These are phyloP conservation scores for Diutina mesorugosa DNA, from an alignment of 1,139 yeast genomes.

Conservation along the genomic window DNA sequence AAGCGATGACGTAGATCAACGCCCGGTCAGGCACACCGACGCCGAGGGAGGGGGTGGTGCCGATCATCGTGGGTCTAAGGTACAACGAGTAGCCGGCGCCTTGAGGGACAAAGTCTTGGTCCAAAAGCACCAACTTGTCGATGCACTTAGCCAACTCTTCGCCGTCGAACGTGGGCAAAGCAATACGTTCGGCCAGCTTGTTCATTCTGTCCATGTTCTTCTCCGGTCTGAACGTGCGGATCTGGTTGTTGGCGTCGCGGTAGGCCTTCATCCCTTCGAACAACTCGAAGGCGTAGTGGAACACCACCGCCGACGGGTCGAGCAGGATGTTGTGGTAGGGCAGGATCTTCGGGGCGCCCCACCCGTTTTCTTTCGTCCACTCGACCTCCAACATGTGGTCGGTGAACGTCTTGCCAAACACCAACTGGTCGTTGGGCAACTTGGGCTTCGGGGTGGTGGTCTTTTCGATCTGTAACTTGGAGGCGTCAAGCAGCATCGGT, in stretches of 20 bases:
- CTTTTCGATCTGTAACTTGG: slow-evolving; percentile 47
- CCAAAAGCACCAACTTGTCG: slow-evolving; percentile 61
- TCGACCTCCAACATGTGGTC: slow-evolving; percentile 84
- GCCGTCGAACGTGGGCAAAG: slow-evolving; percentile 72
- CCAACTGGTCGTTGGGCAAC: slow-evolving; percentile 62
- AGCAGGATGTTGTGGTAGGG: slow-evolving; percentile 68
- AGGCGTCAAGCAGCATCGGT: slow-evolving; percentile 23
- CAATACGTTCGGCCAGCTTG: slow-evolving; percentile 74
- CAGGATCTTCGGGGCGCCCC: slow-evolving; percentile 76
- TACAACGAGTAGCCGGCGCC: slow-evolving; percentile 84
- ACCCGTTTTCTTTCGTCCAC: slow-evolving; percentile 69
- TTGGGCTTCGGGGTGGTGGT: slow-evolving; percentile 50
- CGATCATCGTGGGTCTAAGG: slow-evolving; percentile 89
- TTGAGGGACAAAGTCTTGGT: slow-evolving; percentile 66
- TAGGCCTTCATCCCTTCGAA: slow-evolving; percentile 97
- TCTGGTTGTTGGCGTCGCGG: slow-evolving; percentile 50
- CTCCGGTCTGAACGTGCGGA: slow-evolving; percentile 82
- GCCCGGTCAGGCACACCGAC: slow-evolving; percentile 75
- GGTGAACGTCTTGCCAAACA: slow-evolving; percentile 80
- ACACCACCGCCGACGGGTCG: slow-evolving; percentile 81
- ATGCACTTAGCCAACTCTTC: slow-evolving; percentile 66
- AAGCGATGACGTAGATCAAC: slow-evolving; percentile 69
- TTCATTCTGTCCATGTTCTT: slow-evolving; percentile 89
- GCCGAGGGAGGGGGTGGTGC: slow-evolving; percentile 79
- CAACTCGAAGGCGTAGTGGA: slow-evolving; percentile 90